Evolutionary conservation across 768 basidiomycete species (phyloP).

Genomic region (Lactarius sp.): DNA sequence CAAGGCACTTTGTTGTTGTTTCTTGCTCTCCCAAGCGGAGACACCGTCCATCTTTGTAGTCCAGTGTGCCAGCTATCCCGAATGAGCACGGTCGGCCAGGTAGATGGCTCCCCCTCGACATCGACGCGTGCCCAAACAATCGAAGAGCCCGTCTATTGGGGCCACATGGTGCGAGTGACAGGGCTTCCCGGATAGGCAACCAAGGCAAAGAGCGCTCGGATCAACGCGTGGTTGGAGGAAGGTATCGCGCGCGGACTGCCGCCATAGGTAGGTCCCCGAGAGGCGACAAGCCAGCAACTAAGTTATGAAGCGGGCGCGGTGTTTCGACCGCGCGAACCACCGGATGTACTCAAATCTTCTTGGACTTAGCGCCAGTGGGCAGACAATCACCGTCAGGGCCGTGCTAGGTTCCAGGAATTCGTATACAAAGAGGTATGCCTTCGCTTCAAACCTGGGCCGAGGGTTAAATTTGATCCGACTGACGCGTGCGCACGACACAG

Average conservation of each 20-base stretch:
- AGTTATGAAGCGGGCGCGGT: background rate
- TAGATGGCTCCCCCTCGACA: too few species aligned
- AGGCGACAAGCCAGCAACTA: background rate
- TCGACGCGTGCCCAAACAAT: too few species aligned
- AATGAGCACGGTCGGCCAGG: too few species aligned
- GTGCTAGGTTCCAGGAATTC: slow-evolving; percentile 73
- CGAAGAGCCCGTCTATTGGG: slow-evolving; percentile 56
- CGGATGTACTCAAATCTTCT: slow-evolving; percentile 23
- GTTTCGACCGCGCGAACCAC: slow-evolving; percentile 1
- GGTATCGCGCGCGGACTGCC: slow-evolving; percentile 44
- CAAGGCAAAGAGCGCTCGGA: slow-evolving; percentile 40
- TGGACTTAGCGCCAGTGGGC: slow-evolving; percentile 51
- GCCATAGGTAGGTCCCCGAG: slow-evolving; percentile 35
- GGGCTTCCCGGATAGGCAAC: slow-evolving; percentile 37
- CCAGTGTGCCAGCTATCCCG: background rate
- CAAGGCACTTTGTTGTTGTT: background rate
- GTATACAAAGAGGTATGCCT: slow-evolving; percentile 55
- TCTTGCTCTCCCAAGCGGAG: background rate
- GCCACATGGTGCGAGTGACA: slow-evolving; percentile 53
- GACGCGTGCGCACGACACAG: slow-evolving; percentile 23
- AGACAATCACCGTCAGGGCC: slow-evolving; percentile 70
- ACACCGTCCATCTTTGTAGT: background rate
- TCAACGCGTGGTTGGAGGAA: slow-evolving; percentile 42
- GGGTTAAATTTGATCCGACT: background rate
- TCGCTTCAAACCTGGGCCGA: background rate